Evolutionary conservation across 2,329 filamentous ascomycete genomes (phyloP), one percentile per base, ranked within the genome.

Genomic region (Albophoma yamanashiensis): DNA sequence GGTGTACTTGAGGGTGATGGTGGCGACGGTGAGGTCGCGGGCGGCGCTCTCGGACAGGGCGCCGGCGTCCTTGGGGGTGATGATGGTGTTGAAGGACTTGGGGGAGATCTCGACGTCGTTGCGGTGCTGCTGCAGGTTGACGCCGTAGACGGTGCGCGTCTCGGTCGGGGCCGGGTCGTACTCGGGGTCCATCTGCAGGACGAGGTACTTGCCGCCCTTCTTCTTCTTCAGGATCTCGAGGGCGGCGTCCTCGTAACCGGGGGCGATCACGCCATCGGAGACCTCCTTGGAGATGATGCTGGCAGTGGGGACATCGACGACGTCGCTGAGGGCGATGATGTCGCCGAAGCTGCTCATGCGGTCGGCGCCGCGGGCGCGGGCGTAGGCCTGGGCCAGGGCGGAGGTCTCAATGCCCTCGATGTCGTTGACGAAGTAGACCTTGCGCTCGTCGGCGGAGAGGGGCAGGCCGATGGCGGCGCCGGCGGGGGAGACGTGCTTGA

Each of bases 261-360:
- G 91, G 42, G 94, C 94, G 69, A 99, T 91, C 60, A 99, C 89
- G 75, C 94, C 94, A 73, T 99, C 94, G 1, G 93, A 97, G 25
- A 99, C 94, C 79, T 99, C 94, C 72, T 93, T 91, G 63, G 91
- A 92, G 78, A 99, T 97, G 76, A 99, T 97, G 81, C 91, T 96
- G 61, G 94, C 94, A 2, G 94, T 99, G 45, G 92, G 86, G 0
- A 95, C 82, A 73, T 99, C 94, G 61, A 97, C 92, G 59, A 91
- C 78, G 71, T 96, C 89, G 65, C 91, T 96, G 39, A 97, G 85
- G 50, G 93, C 94, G 72, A 97, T 95, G 74, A 97, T 83, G 75
- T 99, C 94, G 64, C 94, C 94, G 71, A 97, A 99, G 79, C 91
- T 96, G 76, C 92, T 96, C 94, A 97, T 97, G 68, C 94, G 90